Conservation (phyloP, 78 protist species). For the Speleostelium caveatum region DNA sequence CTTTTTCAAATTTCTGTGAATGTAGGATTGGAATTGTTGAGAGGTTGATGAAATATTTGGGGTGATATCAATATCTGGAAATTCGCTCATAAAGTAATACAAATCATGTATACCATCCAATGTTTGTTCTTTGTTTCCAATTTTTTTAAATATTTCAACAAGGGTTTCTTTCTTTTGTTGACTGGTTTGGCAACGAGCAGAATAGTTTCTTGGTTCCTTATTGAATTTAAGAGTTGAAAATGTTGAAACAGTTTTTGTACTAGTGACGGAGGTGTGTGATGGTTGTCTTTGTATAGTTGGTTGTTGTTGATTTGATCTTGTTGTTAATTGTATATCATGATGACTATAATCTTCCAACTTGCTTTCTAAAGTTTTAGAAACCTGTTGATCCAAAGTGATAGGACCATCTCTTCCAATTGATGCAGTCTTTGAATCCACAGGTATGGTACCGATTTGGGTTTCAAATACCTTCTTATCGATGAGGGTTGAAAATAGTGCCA, state of each 20-base stretch:
- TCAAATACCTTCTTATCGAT: conserved; percentile 8
- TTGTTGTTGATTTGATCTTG: background rate
- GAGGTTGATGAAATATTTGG: conserved; percentile 33
- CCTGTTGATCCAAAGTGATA: background rate
- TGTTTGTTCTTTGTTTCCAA: conserved; percentile 44
- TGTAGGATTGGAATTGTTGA: conserved; percentile 41
- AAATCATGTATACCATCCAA: conserved; percentile 56
- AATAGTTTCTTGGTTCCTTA: conserved; percentile 60
- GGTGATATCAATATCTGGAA: conserved; percentile 50
- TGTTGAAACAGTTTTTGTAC: background rate
- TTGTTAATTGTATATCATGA: no score
- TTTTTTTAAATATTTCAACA: conserved; percentile 40
- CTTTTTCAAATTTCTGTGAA: conserved; percentile 32
- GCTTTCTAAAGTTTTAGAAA: background rate
- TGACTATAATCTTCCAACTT: no score
- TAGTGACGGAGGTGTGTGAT: background rate
- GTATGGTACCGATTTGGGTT: conserved; percentile 1
- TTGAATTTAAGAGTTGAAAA: conserved; percentile 12
- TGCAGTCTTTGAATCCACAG: background rate
- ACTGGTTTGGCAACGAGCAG: background rate
- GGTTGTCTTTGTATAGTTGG: background rate
- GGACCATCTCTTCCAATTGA: no score
- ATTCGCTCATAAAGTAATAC: conserved; percentile 47
- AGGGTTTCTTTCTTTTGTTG: conserved; percentile 26
- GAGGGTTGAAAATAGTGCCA: conserved; percentile 21